phyloP scores from a whole-genome alignment of 2,329 filamentous ascomycete species.

The Penicillium rolfsii region DNA sequence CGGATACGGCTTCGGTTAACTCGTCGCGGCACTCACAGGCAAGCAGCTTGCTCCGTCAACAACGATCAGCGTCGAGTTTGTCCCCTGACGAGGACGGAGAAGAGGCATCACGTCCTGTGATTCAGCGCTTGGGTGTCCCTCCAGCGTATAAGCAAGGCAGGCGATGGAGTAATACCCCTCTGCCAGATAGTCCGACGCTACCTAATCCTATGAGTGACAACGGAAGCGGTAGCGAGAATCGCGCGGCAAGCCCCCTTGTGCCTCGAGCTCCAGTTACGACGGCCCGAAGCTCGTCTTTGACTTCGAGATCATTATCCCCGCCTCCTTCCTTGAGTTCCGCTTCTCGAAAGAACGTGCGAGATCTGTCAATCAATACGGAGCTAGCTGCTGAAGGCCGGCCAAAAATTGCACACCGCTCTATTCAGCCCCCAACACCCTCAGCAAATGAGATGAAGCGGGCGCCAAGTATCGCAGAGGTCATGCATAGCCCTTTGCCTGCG shows the following conservation, averaged over 20 bases:
- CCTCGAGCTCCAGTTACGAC: slow-evolving; percentile 19
- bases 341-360: slow-evolving; percentile 43
- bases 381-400: slow-evolving; percentile 39
- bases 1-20: slow-evolving; percentile 8
- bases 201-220: slow-evolving; percentile 26
- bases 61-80: slow-evolving; percentile 40
- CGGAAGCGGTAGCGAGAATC: slow-evolving; percentile 1
- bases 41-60: slow-evolving; percentile 28
- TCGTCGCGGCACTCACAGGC: slow-evolving; percentile 11
- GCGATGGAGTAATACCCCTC: slow-evolving; percentile 37
- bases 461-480: slow-evolving; percentile 47
- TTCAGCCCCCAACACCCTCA: slow-evolving; percentile 43
- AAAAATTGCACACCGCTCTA: slow-evolving; percentile 41
- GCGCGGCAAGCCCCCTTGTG: slow-evolving; percentile 10
- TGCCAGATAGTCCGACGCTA: slow-evolving; percentile 42
- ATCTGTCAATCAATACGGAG: slow-evolving; percentile 47
- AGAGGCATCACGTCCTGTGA: slow-evolving; percentile 17
- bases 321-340: slow-evolving; percentile 23
- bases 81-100: slow-evolving; percentile 25
- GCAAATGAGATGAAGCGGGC: slow-evolving; percentile 29
- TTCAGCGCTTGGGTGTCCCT: slow-evolving; percentile 35
- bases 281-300: slow-evolving; percentile 19
- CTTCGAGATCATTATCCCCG: slow-evolving; percentile 17
- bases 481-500: slow-evolving; percentile 45
- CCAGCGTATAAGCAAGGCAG: slow-evolving; percentile 38